Percentiles rank a stretch among this genome's conserved stretches.
phyloP scores from a whole-genome alignment of 305 asterid species.

The Fraxinus paxiana region DNA sequence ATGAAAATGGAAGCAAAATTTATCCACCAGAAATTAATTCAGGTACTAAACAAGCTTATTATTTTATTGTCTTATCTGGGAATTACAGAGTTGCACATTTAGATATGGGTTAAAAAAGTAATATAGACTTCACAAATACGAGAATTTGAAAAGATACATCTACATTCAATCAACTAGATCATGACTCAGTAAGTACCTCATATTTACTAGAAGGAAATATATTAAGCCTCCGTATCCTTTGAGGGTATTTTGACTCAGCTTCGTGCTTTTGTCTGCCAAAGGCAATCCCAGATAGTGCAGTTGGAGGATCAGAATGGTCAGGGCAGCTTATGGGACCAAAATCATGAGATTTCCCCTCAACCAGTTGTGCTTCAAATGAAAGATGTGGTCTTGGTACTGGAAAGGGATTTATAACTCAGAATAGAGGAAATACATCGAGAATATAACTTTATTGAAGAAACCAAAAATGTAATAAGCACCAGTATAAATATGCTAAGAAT shows the following conservation, averaged over 20 bases:
- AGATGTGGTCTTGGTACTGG: slow-evolving; percentile 96
- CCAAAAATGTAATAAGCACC: background rate
- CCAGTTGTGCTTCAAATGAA: slow-evolving; percentile 89
- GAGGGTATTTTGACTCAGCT: slow-evolving; percentile 88
- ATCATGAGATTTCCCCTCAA: slow-evolving; percentile 89
- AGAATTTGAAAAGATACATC: background rate
- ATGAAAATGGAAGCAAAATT: background rate
- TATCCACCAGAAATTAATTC: background rate
- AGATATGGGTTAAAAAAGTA: background rate
- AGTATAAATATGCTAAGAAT: background rate
- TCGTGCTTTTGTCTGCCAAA: slow-evolving; percentile 82
- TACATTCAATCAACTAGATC: background rate
- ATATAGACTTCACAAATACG: background rate
- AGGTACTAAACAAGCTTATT: background rate
- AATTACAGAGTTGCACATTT: background rate
- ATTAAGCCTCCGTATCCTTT: slow-evolving; percentile 81
- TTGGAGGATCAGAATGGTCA: slow-evolving; percentile 70
- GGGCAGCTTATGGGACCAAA: slow-evolving; percentile 83
- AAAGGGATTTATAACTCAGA: slow-evolving; percentile 29
- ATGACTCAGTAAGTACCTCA: slow-evolving; percentile 56
- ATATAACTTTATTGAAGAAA: background rate
- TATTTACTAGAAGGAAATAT: slow-evolving; percentile 84
- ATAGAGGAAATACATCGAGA: background rate
- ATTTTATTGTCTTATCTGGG: background rate
- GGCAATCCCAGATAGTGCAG: slow-evolving; percentile 46